Base-by-base conservation (phyloP, 805 yeast species). In the Phaffomyces opuntiae region DNA sequence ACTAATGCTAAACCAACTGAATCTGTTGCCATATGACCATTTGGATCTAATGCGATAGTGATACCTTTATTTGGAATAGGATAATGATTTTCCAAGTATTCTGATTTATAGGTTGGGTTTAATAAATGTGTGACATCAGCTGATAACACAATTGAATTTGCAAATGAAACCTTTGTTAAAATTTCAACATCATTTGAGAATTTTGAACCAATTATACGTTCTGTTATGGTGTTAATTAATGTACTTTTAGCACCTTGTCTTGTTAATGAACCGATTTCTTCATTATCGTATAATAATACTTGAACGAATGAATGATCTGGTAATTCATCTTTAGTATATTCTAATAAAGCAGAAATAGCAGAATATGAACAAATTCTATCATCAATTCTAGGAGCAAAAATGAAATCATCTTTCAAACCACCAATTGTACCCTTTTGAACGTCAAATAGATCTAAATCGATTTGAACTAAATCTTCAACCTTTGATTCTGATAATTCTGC, bases 211-310 rank as follows among this genome's bases (percentile, higher is more conserved):
- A 76, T 58, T 27, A 74, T 78, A 50, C 95, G 76, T 32, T 73
- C 71, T 17, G 86, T 72, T n/a, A 76, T 73, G 48, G 78, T 60
- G 61, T 86, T 89, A 43, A 85, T 64, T 41, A 86, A 63, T 21
- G 87, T 87, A 53, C 95, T 91, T 57, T 77, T 78, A 41, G 89
- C 89, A 55, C 96, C 96, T 54, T 81, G 87, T 63, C 91, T 77
- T 6, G 88, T 73, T 33, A 79, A 74, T 7, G 91, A 82, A 9
- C 96, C 96, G 46, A 87, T 75, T 66, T 87, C 96, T 65, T 87
- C 96, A 60, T 83, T 79, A 57, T 86, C 93, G 55, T 77, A 83
- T 52, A 84, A 68, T 4, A 83, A 81, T 2, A 82, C 87, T 45
- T 81, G 63, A 31, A 78, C 71, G 56, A 81, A 80, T 1, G 68